Percentiles rank a stretch among this genome's conserved stretches.
Evolutionary conservation across 257 asterid genomes (phyloP).

Genomic region (Apocynum venetum): DNA sequence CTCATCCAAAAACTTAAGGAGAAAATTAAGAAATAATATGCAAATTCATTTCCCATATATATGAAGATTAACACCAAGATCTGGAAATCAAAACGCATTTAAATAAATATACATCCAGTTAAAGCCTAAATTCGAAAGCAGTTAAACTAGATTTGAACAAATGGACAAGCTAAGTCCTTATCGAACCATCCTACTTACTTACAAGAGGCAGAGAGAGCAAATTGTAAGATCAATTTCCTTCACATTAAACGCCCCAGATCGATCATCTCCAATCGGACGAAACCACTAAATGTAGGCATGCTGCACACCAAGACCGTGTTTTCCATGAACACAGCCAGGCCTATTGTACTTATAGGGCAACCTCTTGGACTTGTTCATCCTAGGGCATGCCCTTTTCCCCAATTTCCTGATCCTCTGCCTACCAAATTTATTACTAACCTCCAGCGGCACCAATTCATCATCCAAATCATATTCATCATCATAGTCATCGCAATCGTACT

Average conservation of each 20-base stretch:
- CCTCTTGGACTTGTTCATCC: constrained; percentile 42
- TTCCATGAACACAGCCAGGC: constrained; percentile 59
- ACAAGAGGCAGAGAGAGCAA: neutral
- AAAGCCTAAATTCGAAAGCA: constrained; percentile 5
- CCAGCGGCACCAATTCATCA: constrained; percentile 75
- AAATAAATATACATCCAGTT: constrained; percentile 10
- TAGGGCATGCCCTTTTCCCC: constrained; percentile 62
- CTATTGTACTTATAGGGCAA: constrained; percentile 42
- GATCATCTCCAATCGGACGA: neutral
- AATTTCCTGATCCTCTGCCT: constrained; percentile 66
- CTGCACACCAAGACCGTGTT: constrained; percentile 49
- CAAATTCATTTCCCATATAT: neutral
- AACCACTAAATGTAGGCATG: constrained; percentile 18
- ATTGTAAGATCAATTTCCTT: neutral
- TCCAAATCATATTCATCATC: constrained; percentile 39
- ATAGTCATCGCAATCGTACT: constrained; percentile 13
- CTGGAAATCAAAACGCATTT: constrained; percentile 16
- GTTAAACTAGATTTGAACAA: neutral
- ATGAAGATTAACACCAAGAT: neutral
- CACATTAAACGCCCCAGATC: neutral
- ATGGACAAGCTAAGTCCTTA: constrained; percentile 8
- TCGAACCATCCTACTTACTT: constrained; percentile 21
- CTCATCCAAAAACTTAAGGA: too few species aligned
- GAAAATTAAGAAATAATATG: neutral
- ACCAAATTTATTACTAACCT: constrained; percentile 51